Base-by-base conservation (phyloP, 2,329 filamentous ascomycete genomes). In the Colletotrichum salicis region DNA sequence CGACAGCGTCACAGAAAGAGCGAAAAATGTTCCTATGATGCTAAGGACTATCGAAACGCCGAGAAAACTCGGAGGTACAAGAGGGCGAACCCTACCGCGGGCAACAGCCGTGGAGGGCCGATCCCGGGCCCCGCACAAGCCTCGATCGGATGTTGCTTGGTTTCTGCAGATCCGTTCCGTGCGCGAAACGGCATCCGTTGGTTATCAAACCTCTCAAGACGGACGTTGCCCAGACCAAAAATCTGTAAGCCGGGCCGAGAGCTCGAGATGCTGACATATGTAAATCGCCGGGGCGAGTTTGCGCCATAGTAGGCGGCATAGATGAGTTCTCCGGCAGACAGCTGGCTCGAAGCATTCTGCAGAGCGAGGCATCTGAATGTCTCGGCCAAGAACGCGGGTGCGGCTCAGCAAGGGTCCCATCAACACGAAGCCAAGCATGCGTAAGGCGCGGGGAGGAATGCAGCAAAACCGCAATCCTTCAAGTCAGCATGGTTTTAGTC, bases 131-230 rank as follows among this genome's bases (percentile, higher is more conserved):
- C 52, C 64, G 65, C 69, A 60, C 59, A 66, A 60, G 65, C 59
- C 59, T 60, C 45, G n/a, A 48, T 37, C 55, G 63, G 13, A n/a
- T 33, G 52, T 31, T 45, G 65, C 31, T 33, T 64, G 13, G 56
- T 69, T 68, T 55, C 69, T 48, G 64, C 22, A 71, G 64, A 69
- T 71, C 65, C 7, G 35, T 67, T 33, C 66, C 55, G 29, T 69
- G 65, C 59, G n/a, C 65, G 59, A 69, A 64, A 69, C 69, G 19
- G 45, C n/a, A 64, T 56, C 5, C 29, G 69, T 15, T 35, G 65
- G 41, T 37, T 29, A 67, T 64, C 69, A 71, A 69, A 60, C 65
- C 45, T 31, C 35, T 48, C 13, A 48, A 35, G 60, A 54, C 19
- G 45, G 22, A 27, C 29, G 31, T 37, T 4, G 31, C 22, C 13